Base-by-base conservation (phyloP, 225 moss, liverwort and hornwort genomes). In the Bryum argenteum region DNA sequence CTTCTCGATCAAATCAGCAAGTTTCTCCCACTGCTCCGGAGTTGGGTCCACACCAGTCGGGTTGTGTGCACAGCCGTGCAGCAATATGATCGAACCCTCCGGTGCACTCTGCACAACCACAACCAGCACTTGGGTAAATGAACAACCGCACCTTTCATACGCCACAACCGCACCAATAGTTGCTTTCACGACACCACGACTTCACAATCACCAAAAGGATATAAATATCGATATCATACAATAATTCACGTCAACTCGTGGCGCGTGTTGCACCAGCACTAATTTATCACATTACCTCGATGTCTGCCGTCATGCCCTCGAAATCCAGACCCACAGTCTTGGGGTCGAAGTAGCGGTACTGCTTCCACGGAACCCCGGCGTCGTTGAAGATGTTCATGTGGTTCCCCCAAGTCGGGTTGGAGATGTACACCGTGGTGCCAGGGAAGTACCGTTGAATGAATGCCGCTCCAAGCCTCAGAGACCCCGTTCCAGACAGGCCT, bases 41-140 rank as follows among this genome's bases (percentile, higher is more conserved):
- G 93, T 91, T 44, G 96, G 96, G 66, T 96, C 96, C 26, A 96
- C 90, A 48, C 93, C 93, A 33, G 91, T 93, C 47, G 93, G 96
- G 77, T 96, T 96, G 81, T 96, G 96, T 28, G 96, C 96, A 79
- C 96, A 96, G 8, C 91, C 93, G 50, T 93, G 96, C 70, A 96
- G 71, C 58, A 96, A 76, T 19, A 96, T 87, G 60, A 93, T 78
- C 45, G 96, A 89, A 68, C 93, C 91, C 61, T 73, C 79, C n/a
- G 93, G 93, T 24, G 93, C 93, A 65, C 71, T 88, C 92, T 92
- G 71, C 66, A 80, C 70, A 66, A 66, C 16, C 47, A 33, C 33
- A 40, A 59, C 19, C 14, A 40, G 33, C 9, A 37, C 16, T 19
- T n/a, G 3, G n/a, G 3, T 44, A 1, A 61, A 58, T 21, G 7